These are phyloP conservation scores for Citrullus colocynthis DNA, from an alignment of 306 rosid genomes.

Conservation along the genomic window DNA sequence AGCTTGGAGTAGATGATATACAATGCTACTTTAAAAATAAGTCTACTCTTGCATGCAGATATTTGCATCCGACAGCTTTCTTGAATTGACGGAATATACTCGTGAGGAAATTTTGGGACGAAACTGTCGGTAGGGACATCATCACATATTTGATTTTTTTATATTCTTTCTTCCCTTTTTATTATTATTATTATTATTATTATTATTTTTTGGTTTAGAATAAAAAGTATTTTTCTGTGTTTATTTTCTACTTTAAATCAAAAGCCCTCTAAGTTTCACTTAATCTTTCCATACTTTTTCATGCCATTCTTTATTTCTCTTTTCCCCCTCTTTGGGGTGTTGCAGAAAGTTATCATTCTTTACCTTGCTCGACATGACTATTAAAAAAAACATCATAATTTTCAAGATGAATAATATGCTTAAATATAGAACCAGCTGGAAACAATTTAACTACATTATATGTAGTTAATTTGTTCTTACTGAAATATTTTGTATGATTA, in stretches of 20 bases:
- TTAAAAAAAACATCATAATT: background rate
- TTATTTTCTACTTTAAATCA: background rate
- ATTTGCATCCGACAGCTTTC: conserved; percentile 98
- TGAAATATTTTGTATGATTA: background rate
- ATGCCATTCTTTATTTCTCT: background rate
- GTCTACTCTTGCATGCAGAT: conserved; percentile 40
- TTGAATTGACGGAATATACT: conserved; percentile 82
- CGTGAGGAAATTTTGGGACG: conserved; percentile 99
- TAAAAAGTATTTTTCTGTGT: background rate
- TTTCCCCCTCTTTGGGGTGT: background rate
- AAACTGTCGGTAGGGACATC: conserved; percentile 57
- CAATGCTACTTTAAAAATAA: background rate
- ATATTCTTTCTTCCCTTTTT: background rate
- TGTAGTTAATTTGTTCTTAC: background rate
- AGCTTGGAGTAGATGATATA: background rate
- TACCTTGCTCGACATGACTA: background rate
- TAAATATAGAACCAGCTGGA: background rate
- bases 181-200: too few species aligned
- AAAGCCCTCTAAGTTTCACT: background rate
- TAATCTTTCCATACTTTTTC: background rate
- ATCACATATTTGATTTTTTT: background rate
- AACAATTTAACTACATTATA: background rate
- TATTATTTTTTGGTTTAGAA: background rate
- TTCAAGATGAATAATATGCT: background rate
- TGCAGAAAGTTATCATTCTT: background rate